phyloP scores from a whole-genome alignment of 768 basidiomycete genomes.

The Tricholoma sp. region DNA sequence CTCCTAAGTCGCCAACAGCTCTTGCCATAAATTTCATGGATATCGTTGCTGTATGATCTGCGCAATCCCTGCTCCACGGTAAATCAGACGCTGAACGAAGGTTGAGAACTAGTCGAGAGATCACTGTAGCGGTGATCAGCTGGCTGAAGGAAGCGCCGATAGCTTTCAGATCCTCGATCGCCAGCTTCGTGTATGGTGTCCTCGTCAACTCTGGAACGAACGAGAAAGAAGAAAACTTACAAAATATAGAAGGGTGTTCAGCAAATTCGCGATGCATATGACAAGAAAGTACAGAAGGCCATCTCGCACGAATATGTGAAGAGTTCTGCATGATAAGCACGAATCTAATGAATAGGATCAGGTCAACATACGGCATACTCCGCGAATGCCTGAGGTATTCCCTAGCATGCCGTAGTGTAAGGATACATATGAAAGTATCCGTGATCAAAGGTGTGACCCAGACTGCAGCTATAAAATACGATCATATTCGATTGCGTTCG shows the following conservation, averaged over 20 bases:
- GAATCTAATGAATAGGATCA: background rate
- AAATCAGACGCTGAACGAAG: slow-evolving; percentile 14
- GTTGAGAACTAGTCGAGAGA: slow-evolving; percentile 27
- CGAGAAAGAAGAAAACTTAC: slow-evolving; percentile 11
- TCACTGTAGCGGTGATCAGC: slow-evolving; percentile 22
- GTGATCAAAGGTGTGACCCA: slow-evolving; percentile 23
- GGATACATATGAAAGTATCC: slow-evolving; percentile 8
- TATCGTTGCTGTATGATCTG: too few species aligned
- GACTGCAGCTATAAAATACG: slow-evolving; percentile 14
- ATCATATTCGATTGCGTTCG: background rate
- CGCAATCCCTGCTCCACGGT: too few species aligned
- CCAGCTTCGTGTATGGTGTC: slow-evolving; percentile 10
- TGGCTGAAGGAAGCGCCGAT: slow-evolving; percentile 28
- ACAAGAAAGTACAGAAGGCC: slow-evolving; percentile 23
- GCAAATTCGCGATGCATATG: slow-evolving; percentile 22
- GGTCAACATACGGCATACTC: slow-evolving; percentile 10
- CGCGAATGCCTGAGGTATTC: slow-evolving; percentile 5
- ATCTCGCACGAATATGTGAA: slow-evolving; percentile 22
- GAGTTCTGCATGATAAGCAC: slow-evolving; percentile 7
- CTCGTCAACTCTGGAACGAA: background rate
- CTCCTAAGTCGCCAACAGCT: background rate
- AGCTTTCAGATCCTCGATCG: slow-evolving; percentile 21
- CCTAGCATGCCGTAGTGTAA: slow-evolving; percentile 11
- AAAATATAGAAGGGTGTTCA: slow-evolving; percentile 23
- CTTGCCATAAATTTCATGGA: background rate